Conservation (phyloP, 495 filamentous ascomycete genomes). For the Aspergillus homomorphus region DNA sequence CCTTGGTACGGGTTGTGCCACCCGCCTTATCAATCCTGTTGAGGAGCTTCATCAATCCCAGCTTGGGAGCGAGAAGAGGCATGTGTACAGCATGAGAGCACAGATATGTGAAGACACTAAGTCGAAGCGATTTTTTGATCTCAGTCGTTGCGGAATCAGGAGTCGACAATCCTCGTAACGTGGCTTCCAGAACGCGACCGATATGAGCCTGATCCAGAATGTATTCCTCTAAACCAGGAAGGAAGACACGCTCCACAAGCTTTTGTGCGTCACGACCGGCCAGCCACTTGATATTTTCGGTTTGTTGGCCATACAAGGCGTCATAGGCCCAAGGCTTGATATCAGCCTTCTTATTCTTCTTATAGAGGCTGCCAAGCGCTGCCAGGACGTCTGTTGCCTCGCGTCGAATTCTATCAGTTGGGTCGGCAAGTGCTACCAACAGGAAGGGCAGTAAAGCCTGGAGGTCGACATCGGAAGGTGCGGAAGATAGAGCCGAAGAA, state of each 20-base stretch:
- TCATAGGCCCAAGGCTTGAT: constrained; percentile 48
- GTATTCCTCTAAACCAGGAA: constrained; percentile 77
- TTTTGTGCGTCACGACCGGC: constrained; percentile 51
- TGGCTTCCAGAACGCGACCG: constrained; percentile 53
- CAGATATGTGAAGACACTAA: constrained; percentile 69
- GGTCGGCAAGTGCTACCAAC: constrained; percentile 69
- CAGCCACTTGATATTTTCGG: constrained; percentile 56
- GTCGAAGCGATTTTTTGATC: constrained; percentile 62
- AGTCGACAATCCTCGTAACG: constrained; percentile 46
- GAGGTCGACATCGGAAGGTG: constrained; percentile 56
- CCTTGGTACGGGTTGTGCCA: constrained; percentile 60
- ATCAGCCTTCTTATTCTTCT: constrained; percentile 36
- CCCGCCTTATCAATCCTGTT: constrained; percentile 68
- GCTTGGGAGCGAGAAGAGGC: constrained; percentile 64
- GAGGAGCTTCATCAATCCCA: constrained; percentile 65
- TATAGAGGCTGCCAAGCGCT: constrained; percentile 47
- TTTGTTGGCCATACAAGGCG: constrained; percentile 56
- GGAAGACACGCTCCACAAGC: constrained; percentile 60
- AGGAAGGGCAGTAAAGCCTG: constrained; percentile 78
- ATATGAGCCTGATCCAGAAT: constrained; percentile 69
- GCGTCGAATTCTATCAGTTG: constrained; percentile 66
- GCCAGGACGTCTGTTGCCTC: constrained; percentile 64
- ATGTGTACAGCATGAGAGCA: constrained; percentile 66
- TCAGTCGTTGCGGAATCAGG: constrained; percentile 45
- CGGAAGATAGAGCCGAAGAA: constrained; percentile 49